phyloP scores from a whole-genome alignment of 192 early-diverging fungal species.

The Coemansia sp. region DNA sequence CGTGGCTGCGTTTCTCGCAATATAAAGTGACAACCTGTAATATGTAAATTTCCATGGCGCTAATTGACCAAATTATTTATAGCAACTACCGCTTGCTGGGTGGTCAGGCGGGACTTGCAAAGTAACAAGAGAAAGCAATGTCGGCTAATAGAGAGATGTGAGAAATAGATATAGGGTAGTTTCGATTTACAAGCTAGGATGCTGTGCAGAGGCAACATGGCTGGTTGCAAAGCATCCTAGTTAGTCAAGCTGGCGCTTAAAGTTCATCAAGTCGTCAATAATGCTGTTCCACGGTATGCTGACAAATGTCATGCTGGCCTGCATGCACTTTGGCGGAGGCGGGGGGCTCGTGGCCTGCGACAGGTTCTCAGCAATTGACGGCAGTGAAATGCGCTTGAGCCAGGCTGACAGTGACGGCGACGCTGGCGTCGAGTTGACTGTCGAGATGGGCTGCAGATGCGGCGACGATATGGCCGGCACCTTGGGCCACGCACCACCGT shows the following conservation, averaged over 20 bases:
- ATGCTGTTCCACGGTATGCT: slow-evolving; percentile 92
- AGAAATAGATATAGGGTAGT: neutral
- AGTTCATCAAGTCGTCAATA: slow-evolving; percentile 57
- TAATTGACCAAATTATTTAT: neutral
- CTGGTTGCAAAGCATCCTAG: neutral
- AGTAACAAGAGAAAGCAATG: too few species aligned
- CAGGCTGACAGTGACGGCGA: slow-evolving; percentile 53
- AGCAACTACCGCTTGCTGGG: neutral
- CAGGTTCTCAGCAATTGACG: slow-evolving; percentile 54
- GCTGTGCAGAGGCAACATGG: too few species aligned
- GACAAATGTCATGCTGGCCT: slow-evolving; percentile 89
- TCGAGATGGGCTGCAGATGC: slow-evolving; percentile 43
- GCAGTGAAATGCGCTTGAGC: slow-evolving; percentile 58
- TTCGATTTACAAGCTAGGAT: slow-evolving; percentile 14
- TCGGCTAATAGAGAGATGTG: too few species aligned
- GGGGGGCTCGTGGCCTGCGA: slow-evolving; percentile 54
- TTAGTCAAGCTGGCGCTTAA: slow-evolving; percentile 54
- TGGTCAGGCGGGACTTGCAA: slow-evolving; percentile 5
- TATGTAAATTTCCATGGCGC: neutral
- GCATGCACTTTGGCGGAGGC: slow-evolving; percentile 67
- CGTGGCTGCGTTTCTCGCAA: neutral
- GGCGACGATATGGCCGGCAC: slow-evolving; percentile 48
- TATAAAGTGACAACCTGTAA: neutral
- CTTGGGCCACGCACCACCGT: slow-evolving; percentile 25
- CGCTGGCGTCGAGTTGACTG: slow-evolving; percentile 47